Percentiles rank a stretch among this genome's conserved stretches.
These are phyloP conservation scores for Tephrocybe rancida DNA, from an alignment of 768 basidiomycete species.

Conservation along the genomic window DNA sequence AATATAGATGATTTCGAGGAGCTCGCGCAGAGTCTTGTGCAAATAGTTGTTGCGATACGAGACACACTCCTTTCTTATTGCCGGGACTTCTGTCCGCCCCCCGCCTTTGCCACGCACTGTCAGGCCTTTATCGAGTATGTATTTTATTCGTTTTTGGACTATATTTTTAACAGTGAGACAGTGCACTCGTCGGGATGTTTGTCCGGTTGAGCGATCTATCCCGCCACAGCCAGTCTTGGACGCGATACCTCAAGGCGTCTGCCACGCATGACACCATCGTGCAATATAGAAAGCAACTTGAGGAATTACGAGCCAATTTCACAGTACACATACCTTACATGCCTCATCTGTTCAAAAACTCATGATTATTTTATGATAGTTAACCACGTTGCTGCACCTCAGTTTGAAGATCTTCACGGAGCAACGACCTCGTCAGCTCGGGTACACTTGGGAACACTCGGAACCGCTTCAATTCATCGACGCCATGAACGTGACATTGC, in stretches of 20 bases:
- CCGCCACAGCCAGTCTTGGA: conserved; percentile 6
- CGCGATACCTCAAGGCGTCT: neutral
- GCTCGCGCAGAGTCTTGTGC: conserved; percentile 7
- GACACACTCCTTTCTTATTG: conserved; percentile 4
- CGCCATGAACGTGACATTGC: conserved; percentile 8
- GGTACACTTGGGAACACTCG: conserved; percentile 7
- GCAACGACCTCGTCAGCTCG: conserved; percentile 2
- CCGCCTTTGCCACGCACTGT: neutral
- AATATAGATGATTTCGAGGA: conserved; percentile 12
- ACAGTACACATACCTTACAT: neutral
- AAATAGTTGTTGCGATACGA: conserved; percentile 1
- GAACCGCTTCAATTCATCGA: conserved; percentile 10
- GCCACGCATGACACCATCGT: conserved; percentile 1
- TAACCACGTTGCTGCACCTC: neutral
- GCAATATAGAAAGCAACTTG: conserved; percentile 7
- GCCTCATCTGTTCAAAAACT: too few relatives aligned
- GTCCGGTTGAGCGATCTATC: neutral
- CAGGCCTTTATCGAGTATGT: conserved; percentile 11
- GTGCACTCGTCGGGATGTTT: conserved; percentile 4
- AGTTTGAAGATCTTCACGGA: neutral
- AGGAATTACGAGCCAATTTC: conserved; percentile 5
- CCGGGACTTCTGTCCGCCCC: neutral
- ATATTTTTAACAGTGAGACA: neutral
- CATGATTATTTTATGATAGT: too few relatives aligned
- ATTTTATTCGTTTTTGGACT: neutral